These are phyloP conservation scores for Massariosphaeria phaeospora DNA, from an alignment of 495 filamentous ascomycete species.

Conservation along the genomic window DNA sequence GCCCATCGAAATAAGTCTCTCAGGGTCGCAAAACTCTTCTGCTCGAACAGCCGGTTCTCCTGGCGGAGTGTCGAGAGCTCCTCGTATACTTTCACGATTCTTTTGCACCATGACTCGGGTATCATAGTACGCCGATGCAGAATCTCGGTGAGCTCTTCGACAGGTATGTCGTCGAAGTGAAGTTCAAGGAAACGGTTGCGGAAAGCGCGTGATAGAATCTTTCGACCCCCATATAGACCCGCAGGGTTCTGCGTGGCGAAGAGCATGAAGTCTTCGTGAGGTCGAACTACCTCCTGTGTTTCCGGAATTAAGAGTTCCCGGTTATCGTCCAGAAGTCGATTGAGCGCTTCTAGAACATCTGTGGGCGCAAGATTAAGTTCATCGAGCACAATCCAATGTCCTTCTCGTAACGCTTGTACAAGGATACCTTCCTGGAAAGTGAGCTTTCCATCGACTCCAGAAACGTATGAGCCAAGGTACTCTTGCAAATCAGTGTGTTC, in stretches of 20 bases:
- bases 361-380: constrained; percentile 95
- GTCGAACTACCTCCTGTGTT: constrained; percentile 87
- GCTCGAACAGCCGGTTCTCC: constrained; percentile 85
- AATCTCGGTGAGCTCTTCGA: constrained; percentile 90
- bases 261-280: constrained; percentile 92
- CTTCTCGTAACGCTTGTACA: constrained; percentile 84
- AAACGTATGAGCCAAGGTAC: constrained; percentile 92
- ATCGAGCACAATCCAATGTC: constrained; percentile 96
- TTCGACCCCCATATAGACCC: constrained; percentile 90
- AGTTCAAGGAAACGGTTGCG: constrained; percentile 95
- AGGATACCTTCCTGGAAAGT: constrained; percentile 91
- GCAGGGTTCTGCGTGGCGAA: constrained; percentile 99
- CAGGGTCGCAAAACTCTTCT: constrained; percentile 94
- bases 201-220: constrained; percentile 88
- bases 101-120: constrained; percentile 82
- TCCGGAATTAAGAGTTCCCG: constrained; percentile 96
- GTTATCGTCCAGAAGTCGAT: constrained; percentile 93
- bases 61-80: constrained; percentile 85
- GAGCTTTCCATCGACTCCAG: constrained; percentile 74
- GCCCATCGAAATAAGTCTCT: constrained; percentile 98
- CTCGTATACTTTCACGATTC: constrained; percentile 90
- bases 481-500: constrained; percentile 98
- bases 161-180: constrained; percentile 96
- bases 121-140: constrained; percentile 80
- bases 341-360: constrained; percentile 92